Evolutionary conservation across 352 stramenopile genomes (phyloP).

Genomic region (Phytopythium vexans): DNA sequence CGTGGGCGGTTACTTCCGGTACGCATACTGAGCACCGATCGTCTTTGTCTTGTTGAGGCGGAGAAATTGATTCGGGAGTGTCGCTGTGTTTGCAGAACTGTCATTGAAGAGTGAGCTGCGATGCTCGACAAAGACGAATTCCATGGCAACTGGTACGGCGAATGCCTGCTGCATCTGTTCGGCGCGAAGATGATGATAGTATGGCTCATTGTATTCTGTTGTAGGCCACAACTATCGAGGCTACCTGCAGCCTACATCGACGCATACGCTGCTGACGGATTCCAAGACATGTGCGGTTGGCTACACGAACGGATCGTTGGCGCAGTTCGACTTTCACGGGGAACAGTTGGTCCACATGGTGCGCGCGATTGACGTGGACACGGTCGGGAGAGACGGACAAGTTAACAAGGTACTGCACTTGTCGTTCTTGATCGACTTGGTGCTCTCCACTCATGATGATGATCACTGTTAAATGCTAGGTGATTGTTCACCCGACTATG

Average conservation of each 20-base stretch:
- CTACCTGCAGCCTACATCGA: constrained; percentile 65
- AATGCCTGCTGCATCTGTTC: background rate
- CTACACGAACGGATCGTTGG: constrained; percentile 67
- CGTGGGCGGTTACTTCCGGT: constrained; percentile 78
- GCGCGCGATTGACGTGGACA: constrained; percentile 64
- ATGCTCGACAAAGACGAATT: constrained; percentile 49
- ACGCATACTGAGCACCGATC: background rate
- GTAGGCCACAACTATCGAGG: constrained; percentile 45
- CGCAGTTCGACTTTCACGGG: constrained; percentile 73
- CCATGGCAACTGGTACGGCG: constrained; percentile 39
- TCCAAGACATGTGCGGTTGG: constrained; percentile 78
- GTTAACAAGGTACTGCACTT: constrained; percentile 57
- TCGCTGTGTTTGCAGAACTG: constrained; percentile 37
- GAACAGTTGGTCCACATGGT: constrained; percentile 78
- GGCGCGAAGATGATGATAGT: background rate
- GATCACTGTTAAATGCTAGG: constrained; percentile 11
- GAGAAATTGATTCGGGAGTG: background rate
- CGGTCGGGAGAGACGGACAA: constrained; percentile 56
- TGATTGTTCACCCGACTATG: constrained; percentile 80
- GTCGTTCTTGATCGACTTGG: background rate
- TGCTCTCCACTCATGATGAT: background rate
- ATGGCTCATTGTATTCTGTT: background rate
- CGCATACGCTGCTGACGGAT: constrained; percentile 67
- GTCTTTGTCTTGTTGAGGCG: background rate
- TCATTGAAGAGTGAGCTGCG: constrained; percentile 72